Percentiles rank a stretch among this genome's conserved stretches.
phyloP scores from a whole-genome alignment of 768 basidiomycete genomes.

The Cystobasidium tubakii region DNA sequence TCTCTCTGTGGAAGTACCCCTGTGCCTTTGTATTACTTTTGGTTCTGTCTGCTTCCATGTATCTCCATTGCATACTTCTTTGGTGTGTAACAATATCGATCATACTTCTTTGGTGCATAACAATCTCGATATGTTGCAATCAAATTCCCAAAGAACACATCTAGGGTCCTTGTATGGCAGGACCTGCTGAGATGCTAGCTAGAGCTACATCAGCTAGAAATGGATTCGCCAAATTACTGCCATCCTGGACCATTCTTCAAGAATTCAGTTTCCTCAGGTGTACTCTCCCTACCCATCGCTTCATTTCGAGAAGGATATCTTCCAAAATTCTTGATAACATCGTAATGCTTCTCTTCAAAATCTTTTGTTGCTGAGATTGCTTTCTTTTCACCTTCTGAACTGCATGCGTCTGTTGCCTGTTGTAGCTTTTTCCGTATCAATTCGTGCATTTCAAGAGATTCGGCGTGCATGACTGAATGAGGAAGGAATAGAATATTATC shows the following conservation, averaged over 20 bases:
- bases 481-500: too few relatives aligned
- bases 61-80: too few relatives aligned
- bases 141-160: too few relatives aligned
- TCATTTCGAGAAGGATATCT: constrained; percentile 26
- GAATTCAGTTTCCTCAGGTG: constrained; percentile 29
- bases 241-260: constrained; percentile 33
- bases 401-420: background rate
- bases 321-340: constrained; percentile 28
- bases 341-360: constrained; percentile 22
- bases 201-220: too few relatives aligned
- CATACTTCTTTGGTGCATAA: too few relatives aligned
- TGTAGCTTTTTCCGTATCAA: background rate
- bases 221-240: background rate
- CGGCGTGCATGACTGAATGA: constrained; percentile 27
- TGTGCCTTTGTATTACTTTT: too few relatives aligned
- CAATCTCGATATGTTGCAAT: too few relatives aligned
- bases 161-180: too few relatives aligned
- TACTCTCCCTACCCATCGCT: constrained; percentile 16
- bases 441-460: constrained; percentile 8
- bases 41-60: too few relatives aligned
- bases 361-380: background rate
- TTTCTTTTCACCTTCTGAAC: background rate
- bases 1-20: too few relatives aligned
- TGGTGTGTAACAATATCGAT: too few relatives aligned
- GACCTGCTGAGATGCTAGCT: too few relatives aligned